Base-by-base conservation (phyloP, 2,329 filamentous ascomycete genomes). In the Pseudogymnoascus pannorum region DNA sequence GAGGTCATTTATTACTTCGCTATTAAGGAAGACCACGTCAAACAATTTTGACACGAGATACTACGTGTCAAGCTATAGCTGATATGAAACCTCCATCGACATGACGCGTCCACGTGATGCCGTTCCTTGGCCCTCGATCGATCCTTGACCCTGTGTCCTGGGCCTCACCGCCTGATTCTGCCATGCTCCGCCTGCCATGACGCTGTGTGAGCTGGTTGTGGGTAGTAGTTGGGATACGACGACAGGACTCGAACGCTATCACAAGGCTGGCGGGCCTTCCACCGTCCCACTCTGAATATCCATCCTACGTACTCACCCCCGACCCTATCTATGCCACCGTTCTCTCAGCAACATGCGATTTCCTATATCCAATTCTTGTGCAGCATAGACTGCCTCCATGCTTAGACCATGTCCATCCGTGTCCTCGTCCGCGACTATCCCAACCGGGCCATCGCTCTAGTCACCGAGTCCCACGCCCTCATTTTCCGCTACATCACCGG, bases 361-460 rank as follows among this genome's bases (percentile, higher is more conserved):
- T 44, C 40, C 40, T 44, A 24, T 24, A 44, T 44, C 40, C 40
- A 6, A 44, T 24, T 44, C 40, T 44, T 44, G 20, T 24, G 20
- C 20, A 44, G 40, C 20, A 24, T 44, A 44, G 40, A 44, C 40
- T 44, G 40, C 40, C 40, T 44, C 9, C 20, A 31, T 31, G 51
- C 1, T 31, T 35, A 57, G 18, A 36, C 29, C 40, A 73, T 73
- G 71, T 72, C 71, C 65, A 70, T 72, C 60, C 70, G 71, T 36
- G 68, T 72, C 18, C 66, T 72, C 6, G 63, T 96, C 74, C 89
- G 89, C 77, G 92, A 97, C 72, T 85, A 91, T 71, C 91, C 91
- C 67, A 86, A 91, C 72, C 89, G 93, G 66, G 89, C 91, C 66
- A 91, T 97, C 73, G 91, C 91, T 66, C 87, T 97, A 66, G 87